Base-by-base conservation (phyloP, 331 rosid species). In the Pyracantha coccinea region DNA sequence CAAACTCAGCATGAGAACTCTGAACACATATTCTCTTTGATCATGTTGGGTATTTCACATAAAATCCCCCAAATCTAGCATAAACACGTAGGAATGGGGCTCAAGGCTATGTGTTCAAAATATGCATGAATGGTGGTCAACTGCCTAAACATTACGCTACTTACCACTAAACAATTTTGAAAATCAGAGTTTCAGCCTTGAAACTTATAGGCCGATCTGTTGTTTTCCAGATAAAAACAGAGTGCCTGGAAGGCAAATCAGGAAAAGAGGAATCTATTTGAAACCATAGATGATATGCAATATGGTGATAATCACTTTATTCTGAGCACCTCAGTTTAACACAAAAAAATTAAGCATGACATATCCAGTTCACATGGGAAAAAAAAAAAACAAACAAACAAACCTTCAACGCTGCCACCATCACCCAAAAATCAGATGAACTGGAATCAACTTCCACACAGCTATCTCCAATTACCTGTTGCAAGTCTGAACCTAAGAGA, bases 361-460 rank as follows among this genome's bases (percentile, higher is more conserved):
- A 28, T 28, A 74, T 47, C 73, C 58, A 17, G 35, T 75, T 68
- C 72, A 47, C 73, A 38, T 3, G 12, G 44, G 1, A 35, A 8
- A 27, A 27, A 45, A 25, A 28, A 27, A 1, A 25, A 25, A 66
- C 52, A 80, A 72, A 58, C 45, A 41, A 74, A 57, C 89, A 33
- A 77, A 93, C 98, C 97, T 91, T 94, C 76, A 94, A 81, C 45
- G 99, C 96, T 78, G 96, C 95, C 78, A 94, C 92, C 91, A 94
- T 77, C 75, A 91, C 89, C 99, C 99, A 94, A 90, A 91, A 94
- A 76, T 91, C 91, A 21, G 95, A 91, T 29, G 97, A 94, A 78
- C 65, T 86, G 45, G 91, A 82, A 73, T 87, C 89, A 81, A 92
- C 89, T 80, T 94, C 99, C 69, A 84, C 85, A 79, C 81, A 79